Evolutionary conservation across 2,329 filamentous ascomycete genomes (phyloP).

Genomic region (Pyricularia grisea): DNA sequence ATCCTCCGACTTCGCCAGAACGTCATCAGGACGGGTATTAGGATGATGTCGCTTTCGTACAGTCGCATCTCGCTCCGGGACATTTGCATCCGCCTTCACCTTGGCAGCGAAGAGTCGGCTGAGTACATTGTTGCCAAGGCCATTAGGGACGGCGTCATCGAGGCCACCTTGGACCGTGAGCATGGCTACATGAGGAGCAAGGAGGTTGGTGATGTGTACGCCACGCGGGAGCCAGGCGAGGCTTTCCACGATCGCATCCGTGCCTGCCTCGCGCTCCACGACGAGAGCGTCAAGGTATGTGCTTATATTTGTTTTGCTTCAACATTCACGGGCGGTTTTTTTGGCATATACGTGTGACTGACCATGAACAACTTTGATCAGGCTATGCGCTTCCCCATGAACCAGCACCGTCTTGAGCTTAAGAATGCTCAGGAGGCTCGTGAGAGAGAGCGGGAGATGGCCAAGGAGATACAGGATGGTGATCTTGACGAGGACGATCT

Average conservation of each 20-base stretch:
- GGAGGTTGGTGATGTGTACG: constrained; percentile 91
- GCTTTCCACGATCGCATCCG: constrained; percentile 95
- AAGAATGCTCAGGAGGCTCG: constrained; percentile 98
- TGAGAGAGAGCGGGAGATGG: constrained; percentile 91
- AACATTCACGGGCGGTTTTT: background rate
- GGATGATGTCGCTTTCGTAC: constrained; percentile 98
- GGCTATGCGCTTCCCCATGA: constrained; percentile 99
- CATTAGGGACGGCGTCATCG: constrained; percentile 93
- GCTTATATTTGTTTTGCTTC: background rate
- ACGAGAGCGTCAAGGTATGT: constrained; percentile 93
- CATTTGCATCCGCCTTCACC: constrained; percentile 88
- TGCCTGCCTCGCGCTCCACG: constrained; percentile 83
- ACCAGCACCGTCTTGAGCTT: constrained; percentile 91
- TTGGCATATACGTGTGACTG: background rate
- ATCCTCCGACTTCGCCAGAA: constrained; percentile 94
- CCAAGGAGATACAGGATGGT: constrained; percentile 97
- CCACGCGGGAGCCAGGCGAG: constrained; percentile 88
- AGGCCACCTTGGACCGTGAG: constrained; percentile 89
- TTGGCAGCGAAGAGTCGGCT: constrained; percentile 92
- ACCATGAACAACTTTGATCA: constrained; percentile 23
- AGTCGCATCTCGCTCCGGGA: constrained; percentile 94
- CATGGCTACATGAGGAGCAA: constrained; percentile 98
- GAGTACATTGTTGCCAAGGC: constrained; percentile 99
- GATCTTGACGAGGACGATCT: constrained; percentile 96
- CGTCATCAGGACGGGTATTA: constrained; percentile 98